These are phyloP conservation scores for Hypomyces perniciosus DNA, from an alignment of 2,329 filamentous ascomycete genomes.

Conservation along the genomic window DNA sequence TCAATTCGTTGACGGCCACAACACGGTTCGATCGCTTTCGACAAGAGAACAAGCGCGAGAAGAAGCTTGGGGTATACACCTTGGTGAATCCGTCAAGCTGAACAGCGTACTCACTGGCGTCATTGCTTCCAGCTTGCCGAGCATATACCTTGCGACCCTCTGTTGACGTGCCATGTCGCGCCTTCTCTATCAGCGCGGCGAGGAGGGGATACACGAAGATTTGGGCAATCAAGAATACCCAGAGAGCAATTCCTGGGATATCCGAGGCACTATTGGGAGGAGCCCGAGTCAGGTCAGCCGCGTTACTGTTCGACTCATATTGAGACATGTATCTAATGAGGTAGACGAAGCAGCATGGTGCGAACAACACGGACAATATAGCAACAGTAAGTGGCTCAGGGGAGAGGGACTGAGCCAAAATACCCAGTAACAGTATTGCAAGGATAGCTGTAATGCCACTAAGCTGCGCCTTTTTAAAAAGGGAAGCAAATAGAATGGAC, in stretches of 20 bases:
- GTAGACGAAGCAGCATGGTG: conserved; percentile 82
- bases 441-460: conserved; percentile 78
- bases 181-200: conserved; percentile 66
- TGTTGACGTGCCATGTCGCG: conserved; percentile 68
- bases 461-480: conserved; percentile 83
- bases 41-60: conserved; percentile 48
- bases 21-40: conserved; percentile 53
- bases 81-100: conserved; percentile 71
- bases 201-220: conserved; percentile 72
- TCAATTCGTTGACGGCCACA: conserved; percentile 70
- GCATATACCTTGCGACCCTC: conserved; percentile 50
- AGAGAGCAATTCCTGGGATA: conserved; percentile 68
- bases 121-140: conserved; percentile 21
- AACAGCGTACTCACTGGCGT: conserved; percentile 49
- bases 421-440: conserved; percentile 65
- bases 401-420: conserved; percentile 71
- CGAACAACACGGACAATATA: conserved; percentile 69
- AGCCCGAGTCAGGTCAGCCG: conserved; percentile 54
- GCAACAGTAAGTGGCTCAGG: conserved; percentile 59
- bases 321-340: conserved; percentile 71
- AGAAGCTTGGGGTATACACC: conserved; percentile 61
- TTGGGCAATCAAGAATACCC: conserved; percentile 71
- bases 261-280: conserved; percentile 62
- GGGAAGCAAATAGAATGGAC: conserved; percentile 72
- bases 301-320: conserved; percentile 58